Percentiles rank a stretch among this genome's conserved stretches.
These are phyloP conservation scores for Streptanthus diversifolius DNA, from an alignment of 345 rosid species.

Conservation along the genomic window DNA sequence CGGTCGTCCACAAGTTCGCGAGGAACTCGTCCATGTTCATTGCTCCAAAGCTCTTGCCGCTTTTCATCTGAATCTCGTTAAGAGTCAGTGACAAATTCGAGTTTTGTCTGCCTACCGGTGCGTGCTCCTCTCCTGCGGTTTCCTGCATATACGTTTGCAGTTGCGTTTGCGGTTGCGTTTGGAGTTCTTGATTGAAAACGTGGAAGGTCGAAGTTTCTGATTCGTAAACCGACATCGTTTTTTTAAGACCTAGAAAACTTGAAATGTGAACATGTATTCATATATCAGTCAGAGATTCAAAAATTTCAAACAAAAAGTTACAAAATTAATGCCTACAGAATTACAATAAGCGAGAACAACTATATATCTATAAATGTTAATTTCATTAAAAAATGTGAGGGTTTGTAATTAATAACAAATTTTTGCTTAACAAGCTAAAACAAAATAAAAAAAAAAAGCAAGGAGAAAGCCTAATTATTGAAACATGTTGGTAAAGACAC, in stretches of 20 bases:
- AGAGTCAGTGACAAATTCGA: constrained; percentile 71
- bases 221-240: constrained; percentile 27
- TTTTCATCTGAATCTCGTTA: constrained; percentile 71
- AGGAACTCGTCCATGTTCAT: constrained; percentile 97
- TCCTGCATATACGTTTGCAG: constrained; percentile 9
- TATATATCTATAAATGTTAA: no score
- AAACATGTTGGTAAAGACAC: neutral
- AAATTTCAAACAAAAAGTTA: neutral
- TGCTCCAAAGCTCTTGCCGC: constrained; percentile 73
- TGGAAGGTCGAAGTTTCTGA: constrained; percentile 28
- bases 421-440: neutral
- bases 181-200: constrained; percentile 17
- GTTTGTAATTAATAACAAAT: neutral
- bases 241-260: constrained; percentile 7
- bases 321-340: neutral
- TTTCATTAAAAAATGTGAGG: neutral
- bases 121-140: neutral
- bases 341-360: neutral
- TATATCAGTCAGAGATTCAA: neutral
- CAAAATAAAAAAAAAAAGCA: neutral
- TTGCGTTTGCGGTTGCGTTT: constrained; percentile 10
- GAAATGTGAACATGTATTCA: constrained; percentile 25
- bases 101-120: constrained; percentile 31
- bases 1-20: constrained; percentile 64
- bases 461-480: neutral